Percentiles rank a stretch among this genome's conserved stretches.
phyloP scores from a whole-genome alignment of 352 stramenopile genomes.

The Phytopythium delawarense region DNA sequence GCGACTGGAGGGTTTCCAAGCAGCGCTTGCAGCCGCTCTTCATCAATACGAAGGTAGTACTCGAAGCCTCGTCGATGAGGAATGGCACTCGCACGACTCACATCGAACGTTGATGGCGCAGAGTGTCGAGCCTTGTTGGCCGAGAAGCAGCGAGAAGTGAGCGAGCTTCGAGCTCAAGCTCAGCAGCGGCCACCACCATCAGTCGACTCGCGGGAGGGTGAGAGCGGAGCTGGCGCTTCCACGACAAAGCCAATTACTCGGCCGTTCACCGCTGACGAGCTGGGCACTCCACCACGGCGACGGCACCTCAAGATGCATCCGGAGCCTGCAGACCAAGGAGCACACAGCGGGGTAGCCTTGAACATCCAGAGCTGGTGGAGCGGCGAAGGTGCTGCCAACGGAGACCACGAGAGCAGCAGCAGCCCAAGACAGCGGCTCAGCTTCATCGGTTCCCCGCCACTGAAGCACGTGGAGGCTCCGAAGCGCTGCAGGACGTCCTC shows the following conservation, averaged over 20 bases:
- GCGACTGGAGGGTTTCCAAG: constrained; percentile 20
- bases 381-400: background rate
- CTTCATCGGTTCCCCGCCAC: background rate
- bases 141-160: constrained; percentile 22
- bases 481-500: background rate
- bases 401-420: background rate
- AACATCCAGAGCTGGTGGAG: constrained; percentile 7
- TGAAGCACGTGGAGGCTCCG: background rate
- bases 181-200: background rate
- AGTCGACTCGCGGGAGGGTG: background rate
- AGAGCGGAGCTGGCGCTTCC: background rate
- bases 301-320: no score
- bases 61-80: background rate
- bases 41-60: constrained; percentile 15
- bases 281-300: background rate
- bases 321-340: background rate
- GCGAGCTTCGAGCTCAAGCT: constrained; percentile 9
- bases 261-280: constrained; percentile 3
- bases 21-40: constrained; percentile 21
- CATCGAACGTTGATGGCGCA: background rate
- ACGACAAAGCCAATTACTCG: background rate
- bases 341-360: background rate
- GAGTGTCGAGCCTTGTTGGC: constrained; percentile 4
- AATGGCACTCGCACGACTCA: background rate
- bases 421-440: background rate